phyloP scores from a whole-genome alignment of 2,329 filamentous ascomycete species.

The Beauveria scarabaeidicola region DNA sequence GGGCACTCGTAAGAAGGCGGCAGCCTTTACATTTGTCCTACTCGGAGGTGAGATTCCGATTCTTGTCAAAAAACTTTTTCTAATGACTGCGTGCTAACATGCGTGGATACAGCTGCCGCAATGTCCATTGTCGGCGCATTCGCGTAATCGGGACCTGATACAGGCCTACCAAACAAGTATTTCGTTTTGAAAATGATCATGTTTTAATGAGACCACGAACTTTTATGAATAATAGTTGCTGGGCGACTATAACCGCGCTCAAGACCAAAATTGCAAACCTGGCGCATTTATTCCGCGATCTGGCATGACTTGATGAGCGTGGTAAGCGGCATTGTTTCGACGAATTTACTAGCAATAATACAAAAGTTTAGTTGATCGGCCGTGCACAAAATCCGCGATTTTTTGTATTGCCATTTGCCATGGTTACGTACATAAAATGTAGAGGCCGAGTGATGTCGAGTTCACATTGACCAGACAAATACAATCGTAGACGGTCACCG shows the following conservation, averaged over 20 bases:
- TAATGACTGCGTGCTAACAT: neutral
- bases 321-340: neutral
- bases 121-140: conserved; percentile 41
- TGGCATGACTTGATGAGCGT: neutral
- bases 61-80: no score
- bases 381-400: no score
- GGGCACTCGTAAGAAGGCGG: conserved; percentile 43
- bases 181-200: no score
- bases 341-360: neutral
- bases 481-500: neutral
- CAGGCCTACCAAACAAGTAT: neutral
- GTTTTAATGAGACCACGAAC: neutral
- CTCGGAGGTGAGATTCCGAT: conserved; percentile 35
- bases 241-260: neutral
- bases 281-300: neutral
- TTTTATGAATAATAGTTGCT: neutral
- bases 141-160: conserved; percentile 21
- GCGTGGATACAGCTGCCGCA: conserved; percentile 27
- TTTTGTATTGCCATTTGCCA: no score
- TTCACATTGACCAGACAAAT: no score
- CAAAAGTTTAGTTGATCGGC: no score
- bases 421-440: no score
- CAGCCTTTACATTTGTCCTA: conserved; percentile 43
- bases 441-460: no score
- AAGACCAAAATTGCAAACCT: neutral